Base-by-base conservation (phyloP, 148 eudicot species). In the Bassia scoparia region DNA sequence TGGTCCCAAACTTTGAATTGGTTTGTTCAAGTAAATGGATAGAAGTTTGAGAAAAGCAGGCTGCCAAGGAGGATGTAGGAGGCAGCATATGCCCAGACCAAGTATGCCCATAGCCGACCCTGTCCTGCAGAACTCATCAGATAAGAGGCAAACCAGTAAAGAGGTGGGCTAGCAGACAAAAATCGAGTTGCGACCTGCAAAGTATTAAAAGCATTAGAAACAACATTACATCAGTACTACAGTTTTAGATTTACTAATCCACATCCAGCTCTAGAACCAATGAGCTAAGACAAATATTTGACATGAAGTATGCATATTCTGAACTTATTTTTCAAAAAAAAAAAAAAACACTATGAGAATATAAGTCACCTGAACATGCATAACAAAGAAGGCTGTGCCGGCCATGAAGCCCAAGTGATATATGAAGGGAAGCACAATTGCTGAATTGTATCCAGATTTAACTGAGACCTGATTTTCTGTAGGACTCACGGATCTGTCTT, bases 131-230 rank as follows among this genome's bases (percentile, higher is more conserved):
- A 82, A 16, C 41, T 75, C 87, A 89, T 80, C 72, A 90, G 54
- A 72, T 82, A 74, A 5, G 99, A 86, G 33, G 89, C 97, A 82
- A 81, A 92, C 99, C 99, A 92, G 75, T 92, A 96, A 29, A 96
- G 80, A 71, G 97, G 89, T 7, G 97, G 97, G 82, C 87, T 92
- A 30, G 96, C 90, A 14, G 97, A 96, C 79, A 96, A 86, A 78
- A 96, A 96, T 27, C 97, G 85, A 52, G 97, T 96, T 29, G 99
- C 77, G 38, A 95, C 99, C 97, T 95, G 97, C 63, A 35, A 71
- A 75, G 62, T 50, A 46, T 44, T n/a, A 27, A 24, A 59, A 56
- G n/a, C 68, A 59, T 31, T n/a, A 43, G 3, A 33, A 38, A 46
- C 74, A 64, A 38, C 16, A 26, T 10, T 4, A 30, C 53, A 38